These are phyloP conservation scores for Cerioporus squamosus DNA, from an alignment of 1,284 basidiomycete genomes.

Conservation along the genomic window DNA sequence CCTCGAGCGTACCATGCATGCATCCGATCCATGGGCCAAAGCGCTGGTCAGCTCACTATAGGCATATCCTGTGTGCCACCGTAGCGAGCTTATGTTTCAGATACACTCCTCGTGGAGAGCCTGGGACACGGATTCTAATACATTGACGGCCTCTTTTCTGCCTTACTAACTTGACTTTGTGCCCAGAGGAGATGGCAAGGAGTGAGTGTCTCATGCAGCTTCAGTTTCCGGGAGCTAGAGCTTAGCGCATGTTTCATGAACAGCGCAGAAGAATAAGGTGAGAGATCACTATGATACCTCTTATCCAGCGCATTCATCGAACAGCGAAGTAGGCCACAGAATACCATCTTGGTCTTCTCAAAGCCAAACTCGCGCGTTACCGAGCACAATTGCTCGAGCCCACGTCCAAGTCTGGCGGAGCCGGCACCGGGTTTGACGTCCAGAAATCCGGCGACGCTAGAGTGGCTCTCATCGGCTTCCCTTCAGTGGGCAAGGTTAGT, in stretches of 20 bases:
- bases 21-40: no score
- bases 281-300: not conserved
- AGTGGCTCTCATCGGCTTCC: slow-evolving; percentile 93
- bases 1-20: not conserved
- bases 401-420: slow-evolving; percentile 77
- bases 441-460: slow-evolving; percentile 94
- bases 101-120: no score
- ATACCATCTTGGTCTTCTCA: slow-evolving; percentile 87
- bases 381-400: slow-evolving; percentile 91
- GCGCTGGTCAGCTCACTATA: no score
- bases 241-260: slow-evolving; percentile 1
- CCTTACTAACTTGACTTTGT: not conserved
- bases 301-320: slow-evolving; percentile 8
- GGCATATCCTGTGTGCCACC: no score
- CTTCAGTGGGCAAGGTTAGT: slow-evolving; percentile 87
- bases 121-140: no score
- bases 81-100: no score
- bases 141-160: no score
- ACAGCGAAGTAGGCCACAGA: slow-evolving; percentile 75
- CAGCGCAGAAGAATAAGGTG: slow-evolving; percentile 93
- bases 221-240: slow-evolving; percentile 5
- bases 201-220: slow-evolving; percentile 56
- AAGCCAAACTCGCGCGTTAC: slow-evolving; percentile 92
- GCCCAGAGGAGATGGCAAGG: slow-evolving; percentile 90
- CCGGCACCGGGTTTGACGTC: slow-evolving; percentile 91